Evolutionary conservation across 164 flowering plant genomes (phyloP), one percentile per base, ranked within the genome.

Genomic region (Tetracentron sinense): DNA sequence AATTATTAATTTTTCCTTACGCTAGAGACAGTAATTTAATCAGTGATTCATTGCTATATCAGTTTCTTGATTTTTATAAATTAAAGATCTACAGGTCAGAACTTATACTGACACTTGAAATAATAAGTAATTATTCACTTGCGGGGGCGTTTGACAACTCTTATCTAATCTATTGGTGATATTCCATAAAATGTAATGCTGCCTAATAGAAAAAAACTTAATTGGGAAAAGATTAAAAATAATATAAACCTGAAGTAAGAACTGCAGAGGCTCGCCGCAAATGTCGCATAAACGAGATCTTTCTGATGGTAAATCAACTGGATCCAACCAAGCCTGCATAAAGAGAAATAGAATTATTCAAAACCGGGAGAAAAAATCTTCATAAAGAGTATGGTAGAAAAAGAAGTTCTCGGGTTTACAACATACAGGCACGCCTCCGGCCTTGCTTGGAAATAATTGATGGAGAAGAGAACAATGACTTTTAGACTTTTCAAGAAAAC

Each of bases 311-410:
- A 94, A 73, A 76, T 86, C 79, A 51, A 75, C 49, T 16, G 99
- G 99, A 70, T 89, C 89, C 81, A 91, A 75, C 97, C 97, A 91
- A 17, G 96, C 97, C 97, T 91, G 70, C 52, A 70, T 1, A 21
- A 21, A n/a, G 50, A 35, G 33, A 48, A 11, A n/a, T 26, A 26
- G 1, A 62, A 22, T 5, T 1, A 7, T 46, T 38, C 44, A 38
- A 16, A 38, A 4, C 28, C n/a, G 16, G n/a, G 53, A 50, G 46
- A 33, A 50, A 53, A 21, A 17, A 12, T 38, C 44, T 38, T 16
- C 44, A 38, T 38, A 38, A 38, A 38, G 44, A 12, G 14, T 38
- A 38, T 8, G 14, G 38, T 8, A 38, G 44, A 38, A 38, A 48
- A 6, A 11, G 42, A 47, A 20, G 11, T 20, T 10, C 17, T 2